Conservation (phyloP, 805 yeast species). For the Candida nitratophila region DNA sequence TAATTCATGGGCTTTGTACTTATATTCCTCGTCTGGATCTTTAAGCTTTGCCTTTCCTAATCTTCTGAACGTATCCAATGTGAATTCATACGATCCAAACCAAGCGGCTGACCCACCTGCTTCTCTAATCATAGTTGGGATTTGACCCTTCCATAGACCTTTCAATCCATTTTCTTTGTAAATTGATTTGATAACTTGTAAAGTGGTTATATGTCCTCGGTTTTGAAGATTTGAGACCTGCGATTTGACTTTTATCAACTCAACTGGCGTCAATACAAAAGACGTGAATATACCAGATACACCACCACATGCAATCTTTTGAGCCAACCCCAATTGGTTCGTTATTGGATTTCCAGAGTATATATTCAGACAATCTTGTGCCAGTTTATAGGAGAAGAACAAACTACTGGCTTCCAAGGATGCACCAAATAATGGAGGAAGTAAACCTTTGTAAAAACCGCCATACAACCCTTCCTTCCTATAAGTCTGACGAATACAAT, state of each 20-base stretch:
- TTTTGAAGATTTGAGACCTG: constrained; percentile 52
- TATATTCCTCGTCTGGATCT: constrained; percentile 17
- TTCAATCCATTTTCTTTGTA: constrained; percentile 42
- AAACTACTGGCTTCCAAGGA: constrained; percentile 82
- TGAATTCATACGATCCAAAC: constrained; percentile 83
- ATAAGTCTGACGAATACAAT: constrained; percentile 59
- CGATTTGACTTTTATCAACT: constrained; percentile 77
- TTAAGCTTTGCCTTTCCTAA: background rate
- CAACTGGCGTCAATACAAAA: constrained; percentile 85
- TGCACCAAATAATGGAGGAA: constrained; percentile 84
- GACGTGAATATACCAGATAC: constrained; percentile 79
- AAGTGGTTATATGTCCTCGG: constrained; percentile 20
- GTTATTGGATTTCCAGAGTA: constrained; percentile 13
- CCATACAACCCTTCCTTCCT: constrained; percentile 55
- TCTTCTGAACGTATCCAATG: constrained; percentile 30
- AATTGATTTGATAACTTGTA: constrained; percentile 32
- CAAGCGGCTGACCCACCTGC: constrained; percentile 88
- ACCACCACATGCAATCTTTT: constrained; percentile 61
- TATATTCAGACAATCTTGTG: constrained; percentile 30
- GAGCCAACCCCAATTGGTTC: constrained; percentile 14
- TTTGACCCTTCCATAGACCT: constrained; percentile 87
- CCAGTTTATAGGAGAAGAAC: constrained; percentile 56
- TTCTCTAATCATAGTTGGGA: constrained; percentile 76
- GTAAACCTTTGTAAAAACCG: constrained; percentile 76
- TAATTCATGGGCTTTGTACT: constrained; percentile 41